These are phyloP conservation scores for Fusarium multiceps DNA, from an alignment of 2,329 filamentous ascomycete genomes.

Conservation along the genomic window DNA sequence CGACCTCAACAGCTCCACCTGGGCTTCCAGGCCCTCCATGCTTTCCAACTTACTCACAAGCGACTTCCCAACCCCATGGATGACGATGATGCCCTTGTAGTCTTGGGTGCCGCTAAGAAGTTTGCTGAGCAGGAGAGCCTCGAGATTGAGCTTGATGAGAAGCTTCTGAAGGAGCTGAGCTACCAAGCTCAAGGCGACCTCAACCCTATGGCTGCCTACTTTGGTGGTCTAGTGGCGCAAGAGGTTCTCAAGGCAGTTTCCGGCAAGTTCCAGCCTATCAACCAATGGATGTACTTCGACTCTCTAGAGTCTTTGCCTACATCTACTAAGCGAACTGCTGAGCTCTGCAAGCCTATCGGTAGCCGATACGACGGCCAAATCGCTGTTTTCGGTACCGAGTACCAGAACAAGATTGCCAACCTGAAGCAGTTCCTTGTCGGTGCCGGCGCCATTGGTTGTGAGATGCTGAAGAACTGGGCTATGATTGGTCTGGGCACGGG, in stretches of 20 bases:
- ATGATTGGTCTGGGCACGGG: conserved; percentile 96
- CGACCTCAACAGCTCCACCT: conserved; percentile 91
- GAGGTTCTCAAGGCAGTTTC: conserved; percentile 97
- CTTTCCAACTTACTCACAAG: conserved; percentile 80
- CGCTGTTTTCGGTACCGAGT: conserved; percentile 92
- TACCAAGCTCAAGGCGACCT: conserved; percentile 94
- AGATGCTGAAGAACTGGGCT: conserved; percentile 99
- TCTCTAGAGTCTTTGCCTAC: conserved; percentile 94
- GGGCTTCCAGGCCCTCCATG: conserved; percentile 91
- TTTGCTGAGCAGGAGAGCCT: conserved; percentile 78
- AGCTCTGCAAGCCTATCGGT: conserved; percentile 85
- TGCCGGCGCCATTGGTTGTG: conserved; percentile 95
- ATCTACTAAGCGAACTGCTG: conserved; percentile 79
- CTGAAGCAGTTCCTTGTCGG: conserved; percentile 94
- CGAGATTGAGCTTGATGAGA: conserved; percentile 83
- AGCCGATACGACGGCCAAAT: conserved; percentile 97
- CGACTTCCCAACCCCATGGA: conserved; percentile 86
- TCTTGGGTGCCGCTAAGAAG: conserved; percentile 79
- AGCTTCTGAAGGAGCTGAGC: conserved; percentile 90
- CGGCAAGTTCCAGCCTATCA: conserved; percentile 95
- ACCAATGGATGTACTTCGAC: conserved; percentile 97
- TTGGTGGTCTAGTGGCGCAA: conserved; percentile 92
- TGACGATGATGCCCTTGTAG: conserved; percentile 81
- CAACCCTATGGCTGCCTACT: conserved; percentile 92
- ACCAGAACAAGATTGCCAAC: conserved; percentile 92